These are phyloP conservation scores for Carex myosuroides DNA, from an alignment of 176 grass and related monocot genomes.

Conservation along the genomic window DNA sequence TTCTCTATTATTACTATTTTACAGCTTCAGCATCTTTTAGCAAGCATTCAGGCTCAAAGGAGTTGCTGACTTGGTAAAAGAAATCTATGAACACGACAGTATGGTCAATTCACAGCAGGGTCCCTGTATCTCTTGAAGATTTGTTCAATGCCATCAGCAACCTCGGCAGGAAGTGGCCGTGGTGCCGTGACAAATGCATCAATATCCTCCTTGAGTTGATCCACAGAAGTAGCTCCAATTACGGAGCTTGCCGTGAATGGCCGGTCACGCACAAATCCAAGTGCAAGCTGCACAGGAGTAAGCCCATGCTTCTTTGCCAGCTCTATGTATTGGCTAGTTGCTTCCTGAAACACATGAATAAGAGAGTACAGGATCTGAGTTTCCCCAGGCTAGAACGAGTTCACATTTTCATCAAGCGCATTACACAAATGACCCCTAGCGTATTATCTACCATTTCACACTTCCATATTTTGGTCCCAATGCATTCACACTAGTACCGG, in stretches of 20 bases:
- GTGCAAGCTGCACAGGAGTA: constrained; percentile 65
- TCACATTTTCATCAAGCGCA: background rate
- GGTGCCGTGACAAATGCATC: constrained; percentile 44
- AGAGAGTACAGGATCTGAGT: background rate
- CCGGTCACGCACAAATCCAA: constrained; percentile 64
- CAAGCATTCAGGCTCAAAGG: background rate
- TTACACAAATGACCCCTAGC: background rate
- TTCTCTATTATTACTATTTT: too few relatives aligned
- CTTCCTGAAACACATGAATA: constrained; percentile 35
- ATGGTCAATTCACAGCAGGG: constrained; percentile 42
- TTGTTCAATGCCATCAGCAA: constrained; percentile 41
- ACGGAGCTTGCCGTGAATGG: constrained; percentile 77
- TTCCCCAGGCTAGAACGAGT: background rate
- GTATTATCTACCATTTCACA: background rate
- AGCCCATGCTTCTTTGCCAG: constrained; percentile 67
- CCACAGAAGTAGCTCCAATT: constrained; percentile 72
- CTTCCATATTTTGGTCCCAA: background rate
- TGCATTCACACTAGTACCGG: background rate
- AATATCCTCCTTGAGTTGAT: constrained; percentile 73
- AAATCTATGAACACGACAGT: background rate
- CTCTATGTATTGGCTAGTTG: constrained; percentile 53
- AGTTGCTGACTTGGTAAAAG: background rate
- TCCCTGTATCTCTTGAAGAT: constrained; percentile 78
- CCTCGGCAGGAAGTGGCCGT: constrained; percentile 45
- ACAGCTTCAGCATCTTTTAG: background rate